Conservation (phyloP, 495 filamentous ascomycete genomes). For the Xylaria cubensis region DNA sequence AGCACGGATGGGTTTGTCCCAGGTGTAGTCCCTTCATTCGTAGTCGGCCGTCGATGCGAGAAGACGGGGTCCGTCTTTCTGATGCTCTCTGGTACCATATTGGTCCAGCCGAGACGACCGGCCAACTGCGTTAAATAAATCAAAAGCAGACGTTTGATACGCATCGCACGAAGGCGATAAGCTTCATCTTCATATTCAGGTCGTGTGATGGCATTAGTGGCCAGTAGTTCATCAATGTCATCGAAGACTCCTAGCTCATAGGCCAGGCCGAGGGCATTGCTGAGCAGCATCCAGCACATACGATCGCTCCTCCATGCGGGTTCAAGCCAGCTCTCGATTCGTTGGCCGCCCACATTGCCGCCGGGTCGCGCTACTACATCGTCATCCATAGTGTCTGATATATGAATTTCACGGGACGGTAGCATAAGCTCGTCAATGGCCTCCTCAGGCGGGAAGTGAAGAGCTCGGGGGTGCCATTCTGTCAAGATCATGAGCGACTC, state of each 20-base stretch:
- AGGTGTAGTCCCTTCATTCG: constrained; percentile 59
- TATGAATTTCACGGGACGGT: constrained; percentile 53
- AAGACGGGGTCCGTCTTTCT: constrained; percentile 56
- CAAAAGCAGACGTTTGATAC: constrained; percentile 82
- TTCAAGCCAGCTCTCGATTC: constrained; percentile 93
- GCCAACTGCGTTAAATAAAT: constrained; percentile 91
- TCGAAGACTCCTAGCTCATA: constrained; percentile 97
- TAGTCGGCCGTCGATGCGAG: constrained; percentile 51
- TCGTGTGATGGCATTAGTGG: constrained; percentile 58
- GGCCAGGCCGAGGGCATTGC: constrained; percentile 84
- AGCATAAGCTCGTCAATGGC: constrained; percentile 66
- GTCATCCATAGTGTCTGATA: constrained; percentile 55
- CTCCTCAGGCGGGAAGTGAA: constrained; percentile 94
- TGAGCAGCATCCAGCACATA: constrained; percentile 98
- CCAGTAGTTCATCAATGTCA: constrained; percentile 68
- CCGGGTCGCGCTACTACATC: constrained; percentile 51
- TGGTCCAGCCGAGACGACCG: constrained; percentile 90
- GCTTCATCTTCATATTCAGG: constrained; percentile 70
- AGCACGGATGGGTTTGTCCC: constrained; percentile 59
- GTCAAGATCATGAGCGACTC: constrained; percentile 92
- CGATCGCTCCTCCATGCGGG: constrained; percentile 95
- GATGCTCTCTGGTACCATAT: constrained; percentile 80
- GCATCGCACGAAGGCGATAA: constrained; percentile 78
- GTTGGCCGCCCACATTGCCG: constrained; percentile 66
- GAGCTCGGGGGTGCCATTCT: constrained; percentile 93